Base-by-base conservation (phyloP, 2,329 filamentous ascomycete species). In the Podosphaera xanthii region DNA sequence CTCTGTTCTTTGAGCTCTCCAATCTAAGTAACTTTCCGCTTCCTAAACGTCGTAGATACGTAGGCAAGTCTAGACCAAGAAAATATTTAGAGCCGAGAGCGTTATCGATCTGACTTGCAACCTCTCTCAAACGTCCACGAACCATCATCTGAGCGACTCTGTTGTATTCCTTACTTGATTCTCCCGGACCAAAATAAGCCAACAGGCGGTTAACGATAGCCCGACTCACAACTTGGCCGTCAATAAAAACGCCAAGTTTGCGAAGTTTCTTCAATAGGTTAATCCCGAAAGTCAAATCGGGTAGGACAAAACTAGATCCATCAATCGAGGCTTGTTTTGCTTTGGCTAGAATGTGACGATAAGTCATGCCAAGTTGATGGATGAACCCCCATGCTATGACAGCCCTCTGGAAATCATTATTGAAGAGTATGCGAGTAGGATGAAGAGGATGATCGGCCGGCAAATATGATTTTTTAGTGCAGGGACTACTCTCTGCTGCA, bases 301-400 rank as follows among this genome's bases (percentile, higher is more conserved):
- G 58, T 10, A 55, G 35, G 1, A 10, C 35, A 30, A 50, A 36
- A 9, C 35, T 33, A 3, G 4, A 55, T 31, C n/a, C 9, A 52
- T 31, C 8, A 34, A 40, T 7, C 1, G 12, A 7, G 9, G 10
- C 36, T 57, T 14, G 30, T 50, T 50, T 60, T 58, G 36, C 4
- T 14, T 59, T 38, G 14, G 10, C 35, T 22, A 42, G 14, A 7
- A 8, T 57, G n/a, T 58, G 55, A 14, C 14, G 31, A 40, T 60
- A 48, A 48, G 46, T 61, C 42, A 12, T 33, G 4, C 40, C 31
- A 30, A 66, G 58, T 10, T 59, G 60, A 49, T 63, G 62, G 34
- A 67, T 70, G 64, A 78, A 77, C 1, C 75, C 74, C 75, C 76
- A 78, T 53, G 71, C 67, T 10, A 78, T 69, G 46, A 78, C 71